Conservation (phyloP, 2,329 filamentous ascomycete species). For the Immersiporthe knoxdaviesiana region DNA sequence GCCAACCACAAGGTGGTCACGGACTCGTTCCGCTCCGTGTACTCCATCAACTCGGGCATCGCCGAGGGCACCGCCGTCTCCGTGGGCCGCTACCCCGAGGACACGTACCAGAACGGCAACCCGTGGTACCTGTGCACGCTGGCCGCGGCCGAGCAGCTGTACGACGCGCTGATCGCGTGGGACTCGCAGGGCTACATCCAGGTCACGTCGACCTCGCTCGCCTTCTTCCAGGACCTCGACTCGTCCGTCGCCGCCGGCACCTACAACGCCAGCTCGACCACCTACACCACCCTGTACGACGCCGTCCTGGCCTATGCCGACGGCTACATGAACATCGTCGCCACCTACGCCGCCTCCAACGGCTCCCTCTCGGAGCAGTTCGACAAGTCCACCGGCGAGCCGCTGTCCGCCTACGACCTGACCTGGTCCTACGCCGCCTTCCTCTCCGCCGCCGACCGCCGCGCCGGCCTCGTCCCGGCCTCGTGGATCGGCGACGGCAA, state of each 20-base stretch:
- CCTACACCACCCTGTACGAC: conserved; percentile 58
- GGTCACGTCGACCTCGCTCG: conserved; percentile 65
- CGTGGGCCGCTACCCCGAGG: conserved; percentile 71
- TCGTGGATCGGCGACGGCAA: conserved; percentile 58
- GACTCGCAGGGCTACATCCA: conserved; percentile 63
- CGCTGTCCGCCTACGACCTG: conserved; percentile 66
- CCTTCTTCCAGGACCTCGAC: conserved; percentile 72
- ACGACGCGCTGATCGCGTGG: conserved; percentile 76
- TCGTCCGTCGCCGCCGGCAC: conserved; percentile 63
- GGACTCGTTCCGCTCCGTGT: conserved; percentile 74
- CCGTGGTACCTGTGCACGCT: conserved; percentile 81
- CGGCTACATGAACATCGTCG: conserved; percentile 64
- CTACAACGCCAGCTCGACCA: conserved; percentile 53
- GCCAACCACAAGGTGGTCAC: conserved; percentile 77
- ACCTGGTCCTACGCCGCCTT: conserved; percentile 78
- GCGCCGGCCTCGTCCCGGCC: conserved; percentile 57
- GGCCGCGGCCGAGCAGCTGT: conserved; percentile 79
- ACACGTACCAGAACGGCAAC: conserved; percentile 77
- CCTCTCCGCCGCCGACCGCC: conserved; percentile 63
- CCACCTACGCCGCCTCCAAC: conserved; percentile 62
- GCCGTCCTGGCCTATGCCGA: conserved; percentile 63
- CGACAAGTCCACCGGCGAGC: conserved; percentile 53
- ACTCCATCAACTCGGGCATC: conserved; percentile 70
- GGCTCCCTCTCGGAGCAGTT: conserved; percentile 73
- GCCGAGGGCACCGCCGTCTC: conserved; percentile 61